Percentiles rank a stretch among this genome's conserved stretches.
Evolutionary conservation across 139 green algal genomes (phyloP).

Genomic region (Chlorella sp.): DNA sequence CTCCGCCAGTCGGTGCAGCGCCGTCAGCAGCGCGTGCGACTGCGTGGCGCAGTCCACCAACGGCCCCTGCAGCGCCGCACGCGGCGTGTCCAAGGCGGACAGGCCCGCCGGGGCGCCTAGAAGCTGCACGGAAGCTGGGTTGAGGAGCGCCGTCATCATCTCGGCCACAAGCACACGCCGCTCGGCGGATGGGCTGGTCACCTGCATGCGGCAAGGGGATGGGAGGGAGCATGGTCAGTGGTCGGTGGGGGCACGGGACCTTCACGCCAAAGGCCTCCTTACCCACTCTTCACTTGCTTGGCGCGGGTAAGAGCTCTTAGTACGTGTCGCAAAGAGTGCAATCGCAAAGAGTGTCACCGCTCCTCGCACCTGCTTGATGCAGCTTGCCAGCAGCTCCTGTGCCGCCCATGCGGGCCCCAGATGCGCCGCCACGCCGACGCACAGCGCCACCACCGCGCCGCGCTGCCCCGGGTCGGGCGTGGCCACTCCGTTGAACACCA

Average conservation of each 20-base stretch:
- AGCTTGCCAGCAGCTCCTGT: slow-evolving; percentile 21
- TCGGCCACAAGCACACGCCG: neutral
- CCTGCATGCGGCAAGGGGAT: too few species aligned
- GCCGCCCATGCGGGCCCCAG: slow-evolving; percentile 26
- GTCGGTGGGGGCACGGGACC: too few species aligned
- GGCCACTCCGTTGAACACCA: slow-evolving; percentile 19
- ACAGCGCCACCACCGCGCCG: neutral
- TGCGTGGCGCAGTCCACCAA: neutral
- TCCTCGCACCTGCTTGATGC: slow-evolving; percentile 23
- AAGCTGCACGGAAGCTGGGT: neutral
- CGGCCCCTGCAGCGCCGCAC: neutral
- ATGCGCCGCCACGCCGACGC: slow-evolving; percentile 7
- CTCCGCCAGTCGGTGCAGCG: neutral
- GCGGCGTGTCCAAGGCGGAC: neutral
- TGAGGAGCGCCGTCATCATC: neutral
- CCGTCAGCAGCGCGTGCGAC: neutral
- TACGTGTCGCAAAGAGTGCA: too few species aligned
- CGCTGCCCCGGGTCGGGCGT: slow-evolving; percentile 24
- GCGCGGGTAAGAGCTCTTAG: too few species aligned
- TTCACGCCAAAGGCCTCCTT: too few species aligned
- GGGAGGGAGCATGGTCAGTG: too few species aligned
- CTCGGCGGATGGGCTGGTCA: neutral
- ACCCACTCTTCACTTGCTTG: too few species aligned
- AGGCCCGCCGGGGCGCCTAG: neutral
- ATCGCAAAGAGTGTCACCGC: too few species aligned